phyloP scores from a whole-genome alignment of 768 basidiomycete genomes.

The Pseudohyphozyma bogoriensis region DNA sequence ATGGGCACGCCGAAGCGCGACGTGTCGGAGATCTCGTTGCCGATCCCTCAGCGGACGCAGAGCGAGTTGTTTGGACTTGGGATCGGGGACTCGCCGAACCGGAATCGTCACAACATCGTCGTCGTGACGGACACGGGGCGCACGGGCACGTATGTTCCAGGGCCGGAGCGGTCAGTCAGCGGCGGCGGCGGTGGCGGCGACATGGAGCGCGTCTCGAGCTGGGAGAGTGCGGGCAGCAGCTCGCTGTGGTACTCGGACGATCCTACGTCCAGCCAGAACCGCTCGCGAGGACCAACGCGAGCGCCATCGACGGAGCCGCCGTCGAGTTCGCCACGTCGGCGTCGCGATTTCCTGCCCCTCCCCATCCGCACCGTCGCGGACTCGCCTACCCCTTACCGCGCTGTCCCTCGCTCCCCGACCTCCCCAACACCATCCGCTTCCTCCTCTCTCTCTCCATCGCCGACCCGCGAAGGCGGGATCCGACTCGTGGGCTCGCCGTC shows the following conservation, averaged over 20 bases:
- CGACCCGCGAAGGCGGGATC: conserved; percentile 15
- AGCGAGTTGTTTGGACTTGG: conserved; percentile 14
- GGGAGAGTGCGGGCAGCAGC: conserved; percentile 24
- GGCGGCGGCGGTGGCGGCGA: background rate
- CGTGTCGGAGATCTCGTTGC: conserved; percentile 5
- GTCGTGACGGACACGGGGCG: conserved; percentile 14
- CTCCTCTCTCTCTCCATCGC: background rate
- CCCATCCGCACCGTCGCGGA: conserved; percentile 14
- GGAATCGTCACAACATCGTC: conserved; percentile 20
- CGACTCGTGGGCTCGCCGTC: conserved; percentile 15
- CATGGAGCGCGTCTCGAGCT: conserved; percentile 13
- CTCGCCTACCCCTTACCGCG: background rate
- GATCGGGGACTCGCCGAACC: conserved; percentile 7
- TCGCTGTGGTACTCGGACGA: conserved; percentile 30
- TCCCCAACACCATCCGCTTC: conserved; percentile 1
- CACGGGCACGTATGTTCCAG: conserved; percentile 5
- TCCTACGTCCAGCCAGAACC: conserved; percentile 7
- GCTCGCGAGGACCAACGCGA: background rate
- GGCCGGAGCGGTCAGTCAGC: conserved; percentile 3
- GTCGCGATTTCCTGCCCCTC: conserved; percentile 28
- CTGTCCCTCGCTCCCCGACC: too few relatives aligned
- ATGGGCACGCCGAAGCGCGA: background rate
- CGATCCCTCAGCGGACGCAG: conserved; percentile 6
- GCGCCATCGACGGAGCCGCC: too few relatives aligned
- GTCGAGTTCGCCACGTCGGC: conserved; percentile 23